Evolutionary conservation across 371 early-diverging fungal genomes (phyloP).

Genomic region (Mortierella sp.): DNA sequence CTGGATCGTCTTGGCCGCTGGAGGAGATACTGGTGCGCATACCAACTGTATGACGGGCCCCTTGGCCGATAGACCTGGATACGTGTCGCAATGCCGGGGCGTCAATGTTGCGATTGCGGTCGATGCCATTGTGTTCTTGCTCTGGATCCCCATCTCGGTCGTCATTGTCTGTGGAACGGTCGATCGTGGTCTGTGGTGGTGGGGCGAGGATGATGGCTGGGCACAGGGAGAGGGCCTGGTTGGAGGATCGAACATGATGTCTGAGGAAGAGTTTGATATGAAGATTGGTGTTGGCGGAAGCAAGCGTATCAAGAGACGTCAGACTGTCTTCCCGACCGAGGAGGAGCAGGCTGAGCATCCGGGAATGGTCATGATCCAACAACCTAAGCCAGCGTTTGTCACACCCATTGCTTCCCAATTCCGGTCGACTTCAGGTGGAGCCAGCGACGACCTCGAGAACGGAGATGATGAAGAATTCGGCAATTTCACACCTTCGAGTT

Average conservation of each 20-base stretch:
- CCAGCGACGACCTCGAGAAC: conserved; percentile 33
- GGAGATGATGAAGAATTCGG: conserved; percentile 42
- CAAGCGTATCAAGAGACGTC: conserved; percentile 39
- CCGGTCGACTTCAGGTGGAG: conserved; percentile 13
- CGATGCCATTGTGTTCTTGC: conserved; percentile 41
- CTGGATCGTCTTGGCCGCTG: conserved; percentile 46
- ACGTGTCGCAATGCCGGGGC: conserved; percentile 38
- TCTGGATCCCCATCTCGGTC: conserved; percentile 54
- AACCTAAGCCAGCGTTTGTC: conserved; percentile 54
- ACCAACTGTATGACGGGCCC: conserved; percentile 23
- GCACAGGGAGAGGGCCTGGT: conserved; percentile 27
- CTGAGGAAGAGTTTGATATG: conserved; percentile 54
- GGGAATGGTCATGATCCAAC: conserved; percentile 35
- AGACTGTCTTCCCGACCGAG: conserved; percentile 42
- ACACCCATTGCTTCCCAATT: conserved; percentile 55
- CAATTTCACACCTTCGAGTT: conserved; percentile 51
- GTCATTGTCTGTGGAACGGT: conserved; percentile 56
- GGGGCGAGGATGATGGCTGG: conserved; percentile 56
- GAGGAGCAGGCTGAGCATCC: conserved; percentile 16
- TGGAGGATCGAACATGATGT: conserved; percentile 55
- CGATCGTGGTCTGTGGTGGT: conserved; percentile 58
- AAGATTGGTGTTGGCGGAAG: conserved; percentile 52
- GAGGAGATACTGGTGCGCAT: conserved; percentile 37
- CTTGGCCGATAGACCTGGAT: conserved; percentile 21
- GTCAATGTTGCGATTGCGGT: conserved; percentile 42